Percentiles rank a stretch among this genome's conserved stretches.
phyloP scores from a whole-genome alignment of 805 yeast genomes.

The Barnettozyma vustinii region DNA sequence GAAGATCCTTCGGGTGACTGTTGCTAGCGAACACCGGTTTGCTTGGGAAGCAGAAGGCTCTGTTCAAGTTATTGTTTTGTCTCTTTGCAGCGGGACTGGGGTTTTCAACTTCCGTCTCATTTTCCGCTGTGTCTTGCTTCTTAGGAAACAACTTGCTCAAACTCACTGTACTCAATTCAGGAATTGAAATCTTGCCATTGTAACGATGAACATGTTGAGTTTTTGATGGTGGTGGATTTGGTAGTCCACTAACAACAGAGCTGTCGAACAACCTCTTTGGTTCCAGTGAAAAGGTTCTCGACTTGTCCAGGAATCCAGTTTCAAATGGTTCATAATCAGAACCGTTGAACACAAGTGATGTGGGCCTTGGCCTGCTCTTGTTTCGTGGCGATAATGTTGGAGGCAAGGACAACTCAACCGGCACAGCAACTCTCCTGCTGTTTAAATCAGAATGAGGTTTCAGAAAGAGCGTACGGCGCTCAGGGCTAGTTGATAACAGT shows the following conservation, averaged over 20 bases:
- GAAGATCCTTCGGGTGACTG: neutral
- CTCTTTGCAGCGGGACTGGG: slow-evolving; percentile 25
- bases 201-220: neutral
- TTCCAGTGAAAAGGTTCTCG: neutral
- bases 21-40: slow-evolving; percentile 5
- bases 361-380: slow-evolving; percentile 23
- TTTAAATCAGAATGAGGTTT: slow-evolving; percentile 33
- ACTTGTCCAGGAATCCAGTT: neutral
- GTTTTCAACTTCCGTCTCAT: slow-evolving; percentile 21
- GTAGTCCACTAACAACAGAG: neutral
- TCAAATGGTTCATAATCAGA: slow-evolving; percentile 28
- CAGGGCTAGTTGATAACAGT: slow-evolving; percentile 15
- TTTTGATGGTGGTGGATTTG: neutral
- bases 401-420: slow-evolving; percentile 32
- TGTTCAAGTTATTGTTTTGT: slow-evolving; percentile 21
- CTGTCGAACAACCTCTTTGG: neutral
- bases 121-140: slow-evolving; percentile 11
- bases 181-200: slow-evolving; percentile 10
- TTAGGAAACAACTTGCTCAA: neutral
- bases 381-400: slow-evolving; percentile 33
- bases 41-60: slow-evolving; percentile 22
- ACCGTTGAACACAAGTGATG: slow-evolving; percentile 33
- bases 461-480: slow-evolving; percentile 26
- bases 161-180: slow-evolving; percentile 7
- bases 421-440: slow-evolving; percentile 30